Percentiles rank a stretch among this genome's conserved stretches.
These are phyloP conservation scores for Xylariomycetidae sp. DNA, from an alignment of 2,329 filamentous ascomycete species.

Conservation along the genomic window DNA sequence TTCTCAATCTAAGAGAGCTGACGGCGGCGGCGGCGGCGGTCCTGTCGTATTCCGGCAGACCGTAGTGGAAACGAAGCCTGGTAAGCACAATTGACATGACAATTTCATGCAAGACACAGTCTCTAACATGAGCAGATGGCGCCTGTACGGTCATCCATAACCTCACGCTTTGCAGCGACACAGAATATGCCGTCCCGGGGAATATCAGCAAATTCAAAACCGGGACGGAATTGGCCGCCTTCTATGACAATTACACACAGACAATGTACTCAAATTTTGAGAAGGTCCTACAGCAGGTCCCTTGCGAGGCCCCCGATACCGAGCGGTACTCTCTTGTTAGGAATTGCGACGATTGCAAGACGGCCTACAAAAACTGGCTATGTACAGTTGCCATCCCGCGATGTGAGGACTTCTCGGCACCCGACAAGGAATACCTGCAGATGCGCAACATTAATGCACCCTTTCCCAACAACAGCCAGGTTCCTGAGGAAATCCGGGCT, in stretches of 20 bases:
- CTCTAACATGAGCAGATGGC: constrained; percentile 14
- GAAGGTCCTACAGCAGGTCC: constrained; percentile 76
- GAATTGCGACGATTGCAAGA: constrained; percentile 69
- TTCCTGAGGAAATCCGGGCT: constrained; percentile 29
- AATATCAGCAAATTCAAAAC: constrained; percentile 62
- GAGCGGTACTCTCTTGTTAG: constrained; percentile 78
- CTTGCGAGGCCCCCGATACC: constrained; percentile 71
- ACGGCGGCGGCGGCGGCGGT: constrained; percentile 62
- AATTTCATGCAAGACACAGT: neutral
- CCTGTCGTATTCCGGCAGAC: constrained; percentile 69
- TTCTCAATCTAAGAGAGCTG: constrained; percentile 43
- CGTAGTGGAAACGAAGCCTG: constrained; percentile 71
- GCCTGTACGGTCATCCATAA: constrained; percentile 77
- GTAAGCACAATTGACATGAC: constrained; percentile 40
- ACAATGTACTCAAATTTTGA: constrained; percentile 71
- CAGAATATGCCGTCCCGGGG: constrained; percentile 86
- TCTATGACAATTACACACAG: constrained; percentile 75
- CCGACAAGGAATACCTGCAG: constrained; percentile 48
- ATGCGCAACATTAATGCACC: constrained; percentile 66
- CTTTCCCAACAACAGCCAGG: constrained; percentile 66
- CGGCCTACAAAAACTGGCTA: constrained; percentile 89
- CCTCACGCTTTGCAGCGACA: constrained; percentile 81
- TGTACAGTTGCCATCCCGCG: constrained; percentile 90
- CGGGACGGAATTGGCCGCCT: constrained; percentile 55
- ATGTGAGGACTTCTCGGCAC: constrained; percentile 73